These are phyloP conservation scores for Rhazya stricta DNA, from an alignment of 257 asterid genomes.

Conservation along the genomic window DNA sequence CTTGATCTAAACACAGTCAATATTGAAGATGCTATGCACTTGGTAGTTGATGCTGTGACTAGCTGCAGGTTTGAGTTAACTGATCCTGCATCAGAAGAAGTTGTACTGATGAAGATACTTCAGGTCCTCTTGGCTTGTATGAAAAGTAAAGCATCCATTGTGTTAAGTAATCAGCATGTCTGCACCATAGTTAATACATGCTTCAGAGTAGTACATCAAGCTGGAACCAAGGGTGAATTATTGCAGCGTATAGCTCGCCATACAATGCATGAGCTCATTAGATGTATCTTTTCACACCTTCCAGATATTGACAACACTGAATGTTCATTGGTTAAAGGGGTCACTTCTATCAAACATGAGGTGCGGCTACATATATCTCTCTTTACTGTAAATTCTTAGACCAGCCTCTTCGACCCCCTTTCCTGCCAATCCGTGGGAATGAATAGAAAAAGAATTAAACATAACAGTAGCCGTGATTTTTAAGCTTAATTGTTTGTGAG, in stretches of 20 bases:
- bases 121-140: slow-evolving; percentile 90
- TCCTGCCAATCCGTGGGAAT: neutral
- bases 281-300: slow-evolving; percentile 92
- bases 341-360: slow-evolving; percentile 55
- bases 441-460: neutral
- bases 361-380: slow-evolving; percentile 23
- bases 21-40: slow-evolving; percentile 85
- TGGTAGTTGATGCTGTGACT: slow-evolving; percentile 91
- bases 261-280: slow-evolving; percentile 87
- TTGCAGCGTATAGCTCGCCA: slow-evolving; percentile 92
- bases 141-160: slow-evolving; percentile 83
- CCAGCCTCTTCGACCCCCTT: neutral
- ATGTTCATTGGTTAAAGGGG: slow-evolving; percentile 67
- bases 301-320: slow-evolving; percentile 70
- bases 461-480: neutral
- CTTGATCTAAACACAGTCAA: slow-evolving; percentile 62
- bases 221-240: slow-evolving; percentile 84
- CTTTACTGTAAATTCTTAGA: slow-evolving; percentile 1
- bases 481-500: neutral
- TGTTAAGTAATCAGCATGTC: slow-evolving; percentile 90
- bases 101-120: slow-evolving; percentile 91
- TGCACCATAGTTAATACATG: slow-evolving; percentile 88
- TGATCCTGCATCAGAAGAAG: slow-evolving; percentile 97
- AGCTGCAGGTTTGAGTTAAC: slow-evolving; percentile 97
- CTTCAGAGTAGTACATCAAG: slow-evolving; percentile 86